phyloP scores from a whole-genome alignment of 2,329 filamentous ascomycete genomes.

The Pezicula neosporulosa region DNA sequence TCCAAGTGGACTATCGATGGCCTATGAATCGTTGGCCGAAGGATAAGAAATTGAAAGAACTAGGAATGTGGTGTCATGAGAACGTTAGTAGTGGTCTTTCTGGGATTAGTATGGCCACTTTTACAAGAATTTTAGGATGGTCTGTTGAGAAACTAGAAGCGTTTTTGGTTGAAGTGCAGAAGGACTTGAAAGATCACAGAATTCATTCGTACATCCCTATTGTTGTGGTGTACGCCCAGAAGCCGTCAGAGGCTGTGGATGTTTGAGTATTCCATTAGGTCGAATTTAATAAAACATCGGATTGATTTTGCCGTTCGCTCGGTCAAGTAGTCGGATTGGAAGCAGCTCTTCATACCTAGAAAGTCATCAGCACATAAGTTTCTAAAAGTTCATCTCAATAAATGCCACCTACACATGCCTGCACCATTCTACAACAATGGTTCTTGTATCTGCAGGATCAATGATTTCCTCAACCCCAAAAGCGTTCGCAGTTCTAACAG shows the following conservation, averaged over 20 bases:
- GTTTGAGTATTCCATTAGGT: too few relatives aligned
- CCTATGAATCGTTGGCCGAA: constrained; percentile 49
- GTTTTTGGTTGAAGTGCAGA: constrained; percentile 22
- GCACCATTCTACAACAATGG: constrained; percentile 52
- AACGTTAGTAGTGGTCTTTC: constrained; percentile 23
- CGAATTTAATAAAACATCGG: constrained; percentile 32
- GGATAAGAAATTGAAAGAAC: constrained; percentile 31
- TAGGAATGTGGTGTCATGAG: constrained; percentile 9
- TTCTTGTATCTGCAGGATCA: constrained; percentile 55
- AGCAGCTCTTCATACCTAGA: constrained; percentile 22
- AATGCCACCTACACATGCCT: constrained; percentile 41
- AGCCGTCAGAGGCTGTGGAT: background rate
- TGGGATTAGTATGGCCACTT: background rate
- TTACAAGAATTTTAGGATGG: background rate
- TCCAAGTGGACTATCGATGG: constrained; percentile 43
- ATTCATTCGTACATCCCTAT: constrained; percentile 25
- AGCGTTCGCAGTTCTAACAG: constrained; percentile 58
- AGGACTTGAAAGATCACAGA: constrained; percentile 27
- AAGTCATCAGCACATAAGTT: background rate
- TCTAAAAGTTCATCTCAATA: too few relatives aligned
- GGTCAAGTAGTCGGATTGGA: constrained; percentile 24
- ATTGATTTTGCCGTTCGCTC: constrained; percentile 37
- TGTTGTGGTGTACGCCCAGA: constrained; percentile 12
- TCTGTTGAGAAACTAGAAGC: background rate
- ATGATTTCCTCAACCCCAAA: constrained; percentile 65